Evolutionary conservation across 179 eudicot species (phyloP).

Genomic region (Camellia oleifera): DNA sequence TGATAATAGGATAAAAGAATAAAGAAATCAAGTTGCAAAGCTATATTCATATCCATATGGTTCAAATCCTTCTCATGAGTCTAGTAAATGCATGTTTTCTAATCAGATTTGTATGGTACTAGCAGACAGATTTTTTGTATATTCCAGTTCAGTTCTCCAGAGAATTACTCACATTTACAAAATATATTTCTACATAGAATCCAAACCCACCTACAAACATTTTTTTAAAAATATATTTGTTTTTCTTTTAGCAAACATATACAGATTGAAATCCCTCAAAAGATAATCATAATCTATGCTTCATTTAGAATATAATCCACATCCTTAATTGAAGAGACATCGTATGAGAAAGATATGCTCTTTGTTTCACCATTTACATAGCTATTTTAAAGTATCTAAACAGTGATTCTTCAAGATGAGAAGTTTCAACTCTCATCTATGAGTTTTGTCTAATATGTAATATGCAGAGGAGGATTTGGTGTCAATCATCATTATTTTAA

Average conservation of each 20-base stretch:
- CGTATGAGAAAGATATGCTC: background rate
- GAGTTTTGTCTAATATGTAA: no score
- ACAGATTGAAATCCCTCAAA: slow-evolving; percentile 9
- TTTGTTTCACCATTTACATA: no score
- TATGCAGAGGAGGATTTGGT: no score
- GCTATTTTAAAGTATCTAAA: no score
- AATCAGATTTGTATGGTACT: slow-evolving; percentile 13
- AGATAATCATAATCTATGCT: slow-evolving; percentile 12
- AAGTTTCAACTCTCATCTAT: no score
- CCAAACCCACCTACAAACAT: background rate
- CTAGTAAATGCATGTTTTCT: slow-evolving; percentile 14
- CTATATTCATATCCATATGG: background rate
- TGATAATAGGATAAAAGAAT: background rate
- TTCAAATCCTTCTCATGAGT: background rate
- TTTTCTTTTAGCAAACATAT: background rate
- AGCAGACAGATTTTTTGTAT: slow-evolving; percentile 19
- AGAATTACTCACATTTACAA: background rate
- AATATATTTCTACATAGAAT: background rate
- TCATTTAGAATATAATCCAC: background rate
- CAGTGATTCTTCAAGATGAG: no score
- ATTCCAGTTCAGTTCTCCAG: slow-evolving; percentile 15
- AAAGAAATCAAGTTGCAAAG: background rate
- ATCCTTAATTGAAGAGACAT: background rate
- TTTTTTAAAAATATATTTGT: background rate
- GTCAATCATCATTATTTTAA: no score